Evolutionary conservation across 768 basidiomycete species (phyloP), one percentile per base, ranked within the genome.

Genomic region (Amanita inopinata): DNA sequence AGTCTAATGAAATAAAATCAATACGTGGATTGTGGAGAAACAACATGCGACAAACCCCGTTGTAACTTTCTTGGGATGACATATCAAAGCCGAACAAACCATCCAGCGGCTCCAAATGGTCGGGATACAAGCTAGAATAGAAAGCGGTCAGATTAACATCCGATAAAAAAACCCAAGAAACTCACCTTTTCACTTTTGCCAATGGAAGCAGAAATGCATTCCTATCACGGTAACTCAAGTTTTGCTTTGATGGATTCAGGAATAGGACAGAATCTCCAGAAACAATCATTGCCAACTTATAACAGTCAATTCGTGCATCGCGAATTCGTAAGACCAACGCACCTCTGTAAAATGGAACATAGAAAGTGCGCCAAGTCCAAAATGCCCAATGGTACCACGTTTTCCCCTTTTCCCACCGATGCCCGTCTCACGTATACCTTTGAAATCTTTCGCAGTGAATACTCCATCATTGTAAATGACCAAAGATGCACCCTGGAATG

Each of bases 271-370:
- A 25, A 4, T 50, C 39, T 19, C 60, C 57, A 1, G 63, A 65
- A n/a, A 65, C 49, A 25, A 64, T 50, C 33, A 61, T 57, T 0
- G 58, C 59, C 45, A 64, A 42, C 61, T 69, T 36, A 7, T 27
- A 5, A 14, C 10, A 22, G 31, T 40, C 19, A 33, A 45, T 36
- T 32, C n/a, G 31, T 14, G 7, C 2, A 4, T 20, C 2, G 3
- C 9, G 24, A 43, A 38, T 12, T 4, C 8, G 5, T 10, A 3
- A 15, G 33, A 9, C 3, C 18, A 8, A 37, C 60, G 38, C 38
- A 73, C 73, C 55, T 75, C 73, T 0, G 69, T 64, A 39, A 74
- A 64, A 47, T 74, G 70, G 45, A 68, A 77, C 63, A 74, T 69
- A 0, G 71, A 67, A 3, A 76, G 56, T 10, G 67, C 69, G 5